Evolutionary conservation across 2,329 filamentous ascomycete genomes (phyloP).

Genomic region (Aspergillus latus): DNA sequence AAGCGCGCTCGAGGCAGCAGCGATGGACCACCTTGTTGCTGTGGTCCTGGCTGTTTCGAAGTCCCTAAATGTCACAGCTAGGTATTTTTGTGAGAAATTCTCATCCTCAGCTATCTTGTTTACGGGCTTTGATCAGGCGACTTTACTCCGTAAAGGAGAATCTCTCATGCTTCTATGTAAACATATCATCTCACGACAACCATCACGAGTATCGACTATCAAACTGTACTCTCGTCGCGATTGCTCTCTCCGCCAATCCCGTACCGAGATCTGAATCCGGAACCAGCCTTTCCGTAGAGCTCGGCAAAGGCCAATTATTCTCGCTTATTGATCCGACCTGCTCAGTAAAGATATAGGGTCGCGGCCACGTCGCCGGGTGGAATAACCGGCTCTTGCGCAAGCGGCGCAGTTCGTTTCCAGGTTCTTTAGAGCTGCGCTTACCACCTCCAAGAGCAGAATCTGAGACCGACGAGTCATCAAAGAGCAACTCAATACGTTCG

Average conservation of each 20-base stretch:
- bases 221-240: background rate
- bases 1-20: no score
- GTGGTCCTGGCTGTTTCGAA: no score
- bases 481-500: conserved; percentile 6
- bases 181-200: no score
- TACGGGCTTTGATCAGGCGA: no score
- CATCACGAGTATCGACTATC: background rate
- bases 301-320: background rate
- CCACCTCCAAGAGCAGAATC: background rate
- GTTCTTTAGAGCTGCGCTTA: background rate
- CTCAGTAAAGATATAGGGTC: background rate
- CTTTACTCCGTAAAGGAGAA: no score
- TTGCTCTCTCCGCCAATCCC: no score
- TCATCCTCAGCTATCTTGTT: no score
- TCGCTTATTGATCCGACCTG: no score
- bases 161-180: no score
- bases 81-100: no score
- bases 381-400: background rate
- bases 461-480: background rate
- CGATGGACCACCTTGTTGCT: no score
- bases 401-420: background rate
- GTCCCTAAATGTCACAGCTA: no score
- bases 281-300: background rate
- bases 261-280: background rate
- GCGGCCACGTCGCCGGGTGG: background rate